Conservation (phyloP, 495 filamentous ascomycete genomes). For the Amphirosellinia nigrospora region DNA sequence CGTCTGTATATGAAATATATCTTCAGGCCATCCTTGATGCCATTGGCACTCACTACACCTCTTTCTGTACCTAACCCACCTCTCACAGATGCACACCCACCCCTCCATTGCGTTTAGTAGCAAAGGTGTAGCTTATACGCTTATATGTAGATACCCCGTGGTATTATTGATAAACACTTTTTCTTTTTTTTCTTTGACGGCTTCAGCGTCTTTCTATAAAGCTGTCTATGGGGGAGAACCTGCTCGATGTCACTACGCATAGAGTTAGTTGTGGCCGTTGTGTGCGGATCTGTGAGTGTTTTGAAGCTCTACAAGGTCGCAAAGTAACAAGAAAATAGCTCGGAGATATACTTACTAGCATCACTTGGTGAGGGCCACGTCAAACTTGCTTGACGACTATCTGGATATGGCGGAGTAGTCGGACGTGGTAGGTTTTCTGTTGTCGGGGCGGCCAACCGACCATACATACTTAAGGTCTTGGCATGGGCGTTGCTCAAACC, state of each 20-base stretch:
- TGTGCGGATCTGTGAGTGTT: neutral
- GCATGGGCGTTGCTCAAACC: constrained; percentile 58
- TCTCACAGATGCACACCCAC: neutral
- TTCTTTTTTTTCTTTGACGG: neutral
- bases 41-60: neutral
- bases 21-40: neutral
- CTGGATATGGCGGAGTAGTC: constrained; percentile 22
- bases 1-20: neutral
- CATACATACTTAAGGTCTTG: constrained; percentile 46
- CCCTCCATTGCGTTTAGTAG: neutral
- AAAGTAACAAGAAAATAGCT: neutral
- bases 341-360: neutral
- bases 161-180: neutral
- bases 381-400: constrained; percentile 19
- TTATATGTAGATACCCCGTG: neutral
- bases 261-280: neutral
- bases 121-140: neutral
- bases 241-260: constrained; percentile 9
- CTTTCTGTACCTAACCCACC: neutral
- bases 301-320: neutral
- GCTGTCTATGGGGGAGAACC: constrained; percentile 14
- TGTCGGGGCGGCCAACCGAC: constrained; percentile 44
- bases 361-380: constrained; percentile 20
- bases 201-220: constrained; percentile 1
- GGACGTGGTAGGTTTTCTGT: constrained; percentile 29